Base-by-base conservation (phyloP, 495 filamentous ascomycete genomes). In the Xylaria longipes region DNA sequence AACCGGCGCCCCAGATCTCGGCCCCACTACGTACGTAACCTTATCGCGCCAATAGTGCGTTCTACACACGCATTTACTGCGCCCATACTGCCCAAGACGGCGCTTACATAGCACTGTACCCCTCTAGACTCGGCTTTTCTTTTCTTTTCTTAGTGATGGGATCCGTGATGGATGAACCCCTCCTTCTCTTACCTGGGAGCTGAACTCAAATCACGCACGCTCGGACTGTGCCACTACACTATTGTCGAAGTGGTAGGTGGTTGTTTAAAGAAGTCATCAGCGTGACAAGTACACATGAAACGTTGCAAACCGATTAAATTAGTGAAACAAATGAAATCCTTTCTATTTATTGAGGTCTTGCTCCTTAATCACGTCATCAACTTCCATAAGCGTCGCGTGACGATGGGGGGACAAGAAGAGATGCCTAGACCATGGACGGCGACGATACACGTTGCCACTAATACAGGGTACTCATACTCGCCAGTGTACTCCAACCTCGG, bases 241-340 rank as follows among this genome's bases (percentile, higher is more conserved):
- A 54, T 25, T 25, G 8, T 22, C 33, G 31, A 60, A 37, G 9
- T 35, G 31, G 56, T 60, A 60, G 31, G 31, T 58, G 29, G 20
- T 33, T 57, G 5, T 17, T 33, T 17, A 35, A 58, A 3, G 20
- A 37, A 37, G 37, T 60, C 17, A 60, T 22, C n/a, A 60, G 6
- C 17, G 8, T 22, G 31, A 37, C 57, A 60, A 60, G 57, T 37
- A n/a, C 33, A 60, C 57, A 37, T 48, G 56, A 20, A 60, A 61
- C 54, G 54, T 61, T 60, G 54, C 66, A 46, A 69, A 31, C 22
- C 41, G 17, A 61, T 37, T 1, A 15, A 31, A 29, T 25, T 8
- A 27, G 27, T 48, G 54, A 25, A 27, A 69, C 67, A 69, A 61
- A 69, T 48, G 67, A 69, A 61, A 69, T 69, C 20, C 27, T 61